Conservation (phyloP, 2,329 filamentous ascomycete genomes). For the Fusarium neocosmosporiellum region DNA sequence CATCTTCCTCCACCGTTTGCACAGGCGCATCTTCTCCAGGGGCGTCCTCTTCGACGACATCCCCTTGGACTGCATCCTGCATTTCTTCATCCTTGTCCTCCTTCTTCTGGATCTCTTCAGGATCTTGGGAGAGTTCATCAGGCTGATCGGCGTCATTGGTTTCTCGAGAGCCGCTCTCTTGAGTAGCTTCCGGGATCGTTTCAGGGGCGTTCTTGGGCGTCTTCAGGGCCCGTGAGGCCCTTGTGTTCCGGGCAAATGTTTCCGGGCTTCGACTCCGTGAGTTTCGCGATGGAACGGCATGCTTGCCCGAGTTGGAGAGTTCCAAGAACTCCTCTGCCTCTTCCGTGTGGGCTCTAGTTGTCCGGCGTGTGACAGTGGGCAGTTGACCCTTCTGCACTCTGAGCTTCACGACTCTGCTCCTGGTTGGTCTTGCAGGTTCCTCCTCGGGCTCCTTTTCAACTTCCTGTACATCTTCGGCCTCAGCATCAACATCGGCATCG, state of each 20-base stretch:
- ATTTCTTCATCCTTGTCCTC: slow-evolving; percentile 46
- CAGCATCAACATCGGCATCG: slow-evolving; percentile 43
- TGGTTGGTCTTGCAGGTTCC: slow-evolving; percentile 39
- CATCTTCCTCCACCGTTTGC: slow-evolving; percentile 50
- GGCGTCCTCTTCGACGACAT: slow-evolving; percentile 36
- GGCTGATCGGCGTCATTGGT: slow-evolving; percentile 50
- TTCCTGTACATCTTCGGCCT: slow-evolving; percentile 43
- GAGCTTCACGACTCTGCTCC: slow-evolving; percentile 58
- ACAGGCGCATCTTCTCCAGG: slow-evolving; percentile 47
- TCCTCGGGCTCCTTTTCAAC: slow-evolving; percentile 41
- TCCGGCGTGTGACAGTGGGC: slow-evolving; percentile 54
- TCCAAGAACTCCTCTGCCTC: slow-evolving; percentile 67
- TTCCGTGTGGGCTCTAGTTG: slow-evolving; percentile 65
- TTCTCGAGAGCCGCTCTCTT: slow-evolving; percentile 60
- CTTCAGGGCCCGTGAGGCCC: slow-evolving; percentile 63
- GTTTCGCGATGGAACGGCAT: slow-evolving; percentile 61
- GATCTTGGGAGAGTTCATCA: slow-evolving; percentile 53
- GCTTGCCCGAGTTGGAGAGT: slow-evolving; percentile 70
- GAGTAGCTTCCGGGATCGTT: slow-evolving; percentile 64
- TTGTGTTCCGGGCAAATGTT: slow-evolving; percentile 53
- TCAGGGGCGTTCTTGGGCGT: slow-evolving; percentile 61
- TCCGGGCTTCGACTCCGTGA: slow-evolving; percentile 69
- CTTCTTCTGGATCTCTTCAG: slow-evolving; percentile 43
- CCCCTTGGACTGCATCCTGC: slow-evolving; percentile 31
- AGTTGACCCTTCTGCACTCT: slow-evolving; percentile 50